Evolutionary conservation across 2,329 filamentous ascomycete genomes (phyloP), one percentile per base, ranked within the genome.

Genomic region (Diaporthe eres): DNA sequence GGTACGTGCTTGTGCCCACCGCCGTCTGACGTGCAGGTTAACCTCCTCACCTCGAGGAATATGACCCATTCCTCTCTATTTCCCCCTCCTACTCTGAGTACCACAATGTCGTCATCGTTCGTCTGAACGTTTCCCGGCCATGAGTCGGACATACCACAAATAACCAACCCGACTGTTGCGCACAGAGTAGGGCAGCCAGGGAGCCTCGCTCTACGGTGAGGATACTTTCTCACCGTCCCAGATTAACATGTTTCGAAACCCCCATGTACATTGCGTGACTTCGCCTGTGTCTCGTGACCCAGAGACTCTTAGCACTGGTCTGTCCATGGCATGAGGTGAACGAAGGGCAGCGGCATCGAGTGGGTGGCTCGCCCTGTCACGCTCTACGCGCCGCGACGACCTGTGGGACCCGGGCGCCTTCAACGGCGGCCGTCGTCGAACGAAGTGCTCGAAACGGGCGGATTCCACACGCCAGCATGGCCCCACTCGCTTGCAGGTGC

Each of bases 401-500:
- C 13, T 53, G 65, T 68, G 65, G 65, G 65, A 68, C 65, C 47
- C 31, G 47, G 65, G 65, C 65, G 47, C 34, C 47, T 28, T 53
- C 47, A 39, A 37, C 65, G 65, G 65, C 65, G 49, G 47, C 65
- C 47, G 47, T 53, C 31, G 65, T 68, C 65, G 65, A 68, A 68
- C 65, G 65, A 68, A 68, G 34, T 53, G 47, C 65, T 28, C n/a
- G 47, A 37, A 28, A 68, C 49, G 65, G 65, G 44, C 44, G 34
- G 39, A 53, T 68, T 39, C 47, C 65, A 68, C 65, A 53, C 13
- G 65, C 47, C 34, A 28, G 4, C 28, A 25, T 42, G 22, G 65
- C 31, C 34, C 65, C 65, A 68, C 65, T 39, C 65, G 47, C 65
- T 68, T 53, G 65, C 65, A 68, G 65, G 65, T 68, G 12, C 31